A percentile compares a stretch with the other conserved stretches of the same genome.
These are phyloP conservation scores for Ambrosia trifida DNA, from an alignment of 129 eudicot species.

Conservation along the genomic window DNA sequence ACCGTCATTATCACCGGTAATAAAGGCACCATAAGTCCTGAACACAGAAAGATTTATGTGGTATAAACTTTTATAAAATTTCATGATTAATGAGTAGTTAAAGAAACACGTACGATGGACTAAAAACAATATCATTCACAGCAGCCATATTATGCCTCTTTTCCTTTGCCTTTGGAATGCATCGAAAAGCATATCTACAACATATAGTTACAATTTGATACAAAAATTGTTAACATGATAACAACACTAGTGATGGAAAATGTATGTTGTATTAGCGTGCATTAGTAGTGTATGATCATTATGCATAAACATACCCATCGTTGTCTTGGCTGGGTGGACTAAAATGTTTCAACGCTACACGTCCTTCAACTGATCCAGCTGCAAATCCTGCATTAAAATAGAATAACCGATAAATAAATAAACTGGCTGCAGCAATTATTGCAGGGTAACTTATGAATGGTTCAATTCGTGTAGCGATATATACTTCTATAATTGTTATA, in stretches of 20 bases:
- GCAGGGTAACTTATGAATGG: not conserved
- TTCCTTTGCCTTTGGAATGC: slow-evolving; percentile 69
- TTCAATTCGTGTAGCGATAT: not conserved
- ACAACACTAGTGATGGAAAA: slow-evolving; percentile 13
- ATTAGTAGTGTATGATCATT: slow-evolving; percentile 4
- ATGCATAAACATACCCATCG: slow-evolving; percentile 58
- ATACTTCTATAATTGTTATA: not conserved
- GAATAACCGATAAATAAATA: not conserved
- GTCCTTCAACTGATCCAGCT: slow-evolving; percentile 91
- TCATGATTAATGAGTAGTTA: slow-evolving; percentile 12
- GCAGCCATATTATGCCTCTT: slow-evolving; percentile 60
- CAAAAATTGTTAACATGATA: not conserved
- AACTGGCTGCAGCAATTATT: not conserved
- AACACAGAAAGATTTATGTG: slow-evolving; percentile 20
- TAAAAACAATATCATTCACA: slow-evolving; percentile 91
- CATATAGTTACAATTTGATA: not conserved
- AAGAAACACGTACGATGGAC: slow-evolving; percentile 67
- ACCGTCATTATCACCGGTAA: slow-evolving; percentile 87
- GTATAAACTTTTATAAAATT: slow-evolving; percentile 15
- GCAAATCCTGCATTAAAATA: slow-evolving; percentile 63
- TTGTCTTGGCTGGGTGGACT: slow-evolving; percentile 39
- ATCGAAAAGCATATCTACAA: slow-evolving; percentile 77
- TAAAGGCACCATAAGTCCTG: slow-evolving; percentile 59
- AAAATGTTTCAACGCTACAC: slow-evolving; percentile 61
- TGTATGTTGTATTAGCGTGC: slow-evolving; percentile 11